Evolutionary conservation across 495 filamentous ascomycete genomes (phyloP), one percentile per base, ranked within the genome.

Genomic region (Daldinia caldariorum): DNA sequence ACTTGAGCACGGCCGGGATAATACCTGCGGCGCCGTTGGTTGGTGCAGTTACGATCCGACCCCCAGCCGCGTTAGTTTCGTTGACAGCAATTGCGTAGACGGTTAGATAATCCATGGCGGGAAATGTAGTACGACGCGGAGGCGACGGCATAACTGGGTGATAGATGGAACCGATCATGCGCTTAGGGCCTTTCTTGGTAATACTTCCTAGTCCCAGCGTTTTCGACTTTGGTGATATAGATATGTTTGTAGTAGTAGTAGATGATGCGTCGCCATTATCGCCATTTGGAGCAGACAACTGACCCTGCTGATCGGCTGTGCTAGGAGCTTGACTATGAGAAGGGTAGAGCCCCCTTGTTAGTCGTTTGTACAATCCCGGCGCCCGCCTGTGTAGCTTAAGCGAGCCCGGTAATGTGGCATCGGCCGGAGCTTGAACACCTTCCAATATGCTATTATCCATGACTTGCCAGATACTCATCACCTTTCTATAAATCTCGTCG

Each of bases 371-470:
- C n/a, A 79, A 37, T 4, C 55, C 74, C 13, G 77, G 77, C 35
- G 77, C 77, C 51, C 77, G 71, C 58, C 77, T 76, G 26, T 76
- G 76, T 38, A 79, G 67, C 53, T 78, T 79, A 26, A 79, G 71
- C 10, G 76, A 78, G 0, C 77, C 77, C 0, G 77, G 77, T 1
- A 79, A 54, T 8, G 55, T 74, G 4, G 74, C 29, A 50, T 76
- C 76, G 10, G 69, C 61, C 0, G 77, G 70, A 34, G 76, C 76
- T 41, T 77, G 76, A 13, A 79, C 77, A 14, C 77, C 76, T 66
- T 79, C 76, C 10, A 79, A 55, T 55, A 79, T 79, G 31, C 77
- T 79, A 38, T 79, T 61, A 51, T 79, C 77, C 77, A 79, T 79
- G 39, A 79, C 77, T 35, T 79, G 69, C 77, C 77, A 79, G 38